phyloP scores from a whole-genome alignment of 768 basidiomycete species.

The Termitomyces sp. region DNA sequence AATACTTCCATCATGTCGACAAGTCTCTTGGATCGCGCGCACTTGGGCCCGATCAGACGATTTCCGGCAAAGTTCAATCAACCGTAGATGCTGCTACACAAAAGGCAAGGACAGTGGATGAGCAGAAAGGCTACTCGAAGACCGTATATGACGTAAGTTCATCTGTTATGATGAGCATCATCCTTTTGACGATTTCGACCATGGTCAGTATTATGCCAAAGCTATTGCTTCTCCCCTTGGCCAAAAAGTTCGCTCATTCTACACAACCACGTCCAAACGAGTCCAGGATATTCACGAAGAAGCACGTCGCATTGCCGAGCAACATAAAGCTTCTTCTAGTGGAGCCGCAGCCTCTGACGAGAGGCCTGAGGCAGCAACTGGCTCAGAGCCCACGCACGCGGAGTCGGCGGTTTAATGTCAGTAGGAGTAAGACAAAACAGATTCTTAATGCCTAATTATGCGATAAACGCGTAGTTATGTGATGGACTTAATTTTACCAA shows the following conservation, averaged over 20 bases:
- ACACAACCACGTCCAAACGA: conserved; percentile 86
- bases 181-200: neutral
- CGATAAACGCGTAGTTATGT: no score
- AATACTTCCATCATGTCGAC: conserved; percentile 74
- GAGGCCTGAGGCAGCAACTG: neutral
- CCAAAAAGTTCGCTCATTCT: conserved; percentile 72
- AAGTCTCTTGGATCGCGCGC: conserved; percentile 60
- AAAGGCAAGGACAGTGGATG: conserved; percentile 71
- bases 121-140: conserved; percentile 73
- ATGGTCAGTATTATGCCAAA: conserved; percentile 64
- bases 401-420: neutral
- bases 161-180: neutral
- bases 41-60: conserved; percentile 76
- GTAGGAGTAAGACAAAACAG: neutral
- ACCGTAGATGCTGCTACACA: conserved; percentile 58
- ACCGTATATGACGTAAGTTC: conserved; percentile 56
- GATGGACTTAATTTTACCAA: no score
- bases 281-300: conserved; percentile 91
- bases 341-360: neutral
- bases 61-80: conserved; percentile 67
- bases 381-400: neutral
- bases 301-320: conserved; percentile 71
- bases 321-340: conserved; percentile 36
- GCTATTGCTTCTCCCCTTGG: conserved; percentile 76
- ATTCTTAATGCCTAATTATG: no score